These are phyloP conservation scores for Endoconidiophora polonica DNA, from an alignment of 2,329 filamentous ascomycete species.

Conservation along the genomic window DNA sequence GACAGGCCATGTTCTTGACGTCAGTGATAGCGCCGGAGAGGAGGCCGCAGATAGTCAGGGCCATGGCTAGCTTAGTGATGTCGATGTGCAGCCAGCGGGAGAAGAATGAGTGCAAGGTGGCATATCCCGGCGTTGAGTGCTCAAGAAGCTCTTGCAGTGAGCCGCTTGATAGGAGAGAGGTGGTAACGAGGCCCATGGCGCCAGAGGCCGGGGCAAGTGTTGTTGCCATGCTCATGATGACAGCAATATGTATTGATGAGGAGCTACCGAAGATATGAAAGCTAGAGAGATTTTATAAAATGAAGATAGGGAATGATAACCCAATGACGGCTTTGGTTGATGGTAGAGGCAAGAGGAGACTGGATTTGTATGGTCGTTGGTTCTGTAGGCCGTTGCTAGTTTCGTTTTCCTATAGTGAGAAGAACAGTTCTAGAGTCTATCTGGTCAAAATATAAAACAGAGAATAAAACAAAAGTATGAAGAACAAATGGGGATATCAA, in stretches of 20 bases:
- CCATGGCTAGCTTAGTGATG: conserved; percentile 20
- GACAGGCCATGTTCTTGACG: conserved; percentile 17
- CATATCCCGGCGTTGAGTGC: conserved; percentile 7
- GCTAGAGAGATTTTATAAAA: not conserved
- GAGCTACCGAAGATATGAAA: not conserved
- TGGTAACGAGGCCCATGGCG: not conserved
- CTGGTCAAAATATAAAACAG: not conserved
- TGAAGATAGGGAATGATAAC: not conserved
- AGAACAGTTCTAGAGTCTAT: not conserved
- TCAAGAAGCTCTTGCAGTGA: conserved; percentile 5
- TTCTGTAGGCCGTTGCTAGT: not conserved
- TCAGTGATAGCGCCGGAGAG: conserved; percentile 19
- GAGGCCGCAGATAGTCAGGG: conserved; percentile 21
- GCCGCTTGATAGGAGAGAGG: not conserved
- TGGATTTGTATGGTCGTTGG: not conserved
- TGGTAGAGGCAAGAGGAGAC: not conserved
- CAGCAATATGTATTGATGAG: not conserved
- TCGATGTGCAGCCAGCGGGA: conserved; percentile 21
- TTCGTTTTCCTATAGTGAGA: not conserved
- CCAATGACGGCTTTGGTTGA: not conserved
- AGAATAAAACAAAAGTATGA: not conserved
- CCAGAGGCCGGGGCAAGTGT: not conserved
- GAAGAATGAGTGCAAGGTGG: conserved; percentile 17
- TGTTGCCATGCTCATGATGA: not conserved
- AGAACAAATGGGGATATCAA: not conserved